Base-by-base conservation (phyloP, 2,329 filamentous ascomycete genomes). In the Ophiocordyceps camponoti-leonardi region DNA sequence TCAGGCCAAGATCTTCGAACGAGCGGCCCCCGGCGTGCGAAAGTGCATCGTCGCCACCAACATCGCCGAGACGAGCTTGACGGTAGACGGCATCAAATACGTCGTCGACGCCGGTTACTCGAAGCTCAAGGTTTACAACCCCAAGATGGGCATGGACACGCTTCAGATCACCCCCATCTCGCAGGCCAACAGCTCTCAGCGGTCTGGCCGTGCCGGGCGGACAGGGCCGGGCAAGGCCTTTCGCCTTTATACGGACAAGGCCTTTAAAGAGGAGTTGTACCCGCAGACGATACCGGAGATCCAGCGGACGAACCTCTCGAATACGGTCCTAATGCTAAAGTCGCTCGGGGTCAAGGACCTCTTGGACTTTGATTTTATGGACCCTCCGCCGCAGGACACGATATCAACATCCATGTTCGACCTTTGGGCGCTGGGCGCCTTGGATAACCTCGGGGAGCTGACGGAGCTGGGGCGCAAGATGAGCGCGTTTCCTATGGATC, bases 301-400 rank as follows among this genome's bases (percentile, higher is more conserved):
- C 44, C 92, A 98, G 59, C 75, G 92, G 1, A 86, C 94, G 60
- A 98, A 98, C 56, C 59, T 98, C 45, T 84, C 86, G 0, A 81
- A 84, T 53, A 95, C 90, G 0, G 96, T 98, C 60, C 73, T 98
- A 42, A 94, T 95, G 84, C 75, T 98, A 43, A 98, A 98, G 61
- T 92, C 92, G 0, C 96, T 98, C 87, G 92, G 93, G 3, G 96
- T 98, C 62, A 96, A 98, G 57, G 92, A 98, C 58, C 70, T 98
- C 1, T 72, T 98, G 14, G 86, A 94, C 58, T 98, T 98, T 56
- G 90, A 96, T 63, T 98, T 98, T 56, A 96, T 98, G 90, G 92
- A 98, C 56, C 88, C 92, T 0, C 92, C 92, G 0, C 92, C 92
- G 0, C 92, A 92, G 26, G 95, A 96, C 56, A 96, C 92, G 12